Base-by-base conservation (phyloP, 345 rosid genomes). In the Alliaria petiolata region DNA sequence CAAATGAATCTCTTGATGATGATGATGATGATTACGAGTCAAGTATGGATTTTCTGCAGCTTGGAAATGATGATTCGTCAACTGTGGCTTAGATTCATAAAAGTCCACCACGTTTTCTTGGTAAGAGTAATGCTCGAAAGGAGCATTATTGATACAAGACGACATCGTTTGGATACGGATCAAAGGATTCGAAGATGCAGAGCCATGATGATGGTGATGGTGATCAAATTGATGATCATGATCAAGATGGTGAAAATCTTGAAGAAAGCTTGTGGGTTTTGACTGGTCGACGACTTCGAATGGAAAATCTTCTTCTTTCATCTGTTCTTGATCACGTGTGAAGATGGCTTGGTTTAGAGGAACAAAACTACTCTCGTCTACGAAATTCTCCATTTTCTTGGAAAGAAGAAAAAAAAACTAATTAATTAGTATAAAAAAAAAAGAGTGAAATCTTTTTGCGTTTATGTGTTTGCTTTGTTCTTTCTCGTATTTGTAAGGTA, bases 71-170 rank as follows among this genome's bases (percentile, higher is more conserved):
- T 76, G 59, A 47, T 84, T 86, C 87, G 77, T 78, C 57, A 85
- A 83, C 5, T 70, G 82, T 34, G 90, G 90, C 71, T 91, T 91
- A 64, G 82, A 68, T 76, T 89, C 92, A 52, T 73, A 81, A 26
- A 76, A 76, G 39, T 85, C 79, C 20, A 75, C 20, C 79, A 49
- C 34, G 79, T 76, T 19, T 50, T 69, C 34, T 74, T 79, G 51
- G 52, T 80, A 82, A 17, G 86, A 74, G 46, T 78, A 72, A 57
- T 74, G 63, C 70, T 85, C 92, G 15, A 83, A 79, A 66, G 86
- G 78, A 20, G 82, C 89, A 19, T 78, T 80, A 5, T 69, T 44
- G 15, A 69, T 42, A 16, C 66, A 63, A 49, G 74, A 69, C 1
- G 78, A 75, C 7, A 69, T 61, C 0, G 74, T 78, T 30, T 80